These are phyloP conservation scores for Pyrus betulifolia DNA, from an alignment of 306 rosid genomes.

Conservation along the genomic window DNA sequence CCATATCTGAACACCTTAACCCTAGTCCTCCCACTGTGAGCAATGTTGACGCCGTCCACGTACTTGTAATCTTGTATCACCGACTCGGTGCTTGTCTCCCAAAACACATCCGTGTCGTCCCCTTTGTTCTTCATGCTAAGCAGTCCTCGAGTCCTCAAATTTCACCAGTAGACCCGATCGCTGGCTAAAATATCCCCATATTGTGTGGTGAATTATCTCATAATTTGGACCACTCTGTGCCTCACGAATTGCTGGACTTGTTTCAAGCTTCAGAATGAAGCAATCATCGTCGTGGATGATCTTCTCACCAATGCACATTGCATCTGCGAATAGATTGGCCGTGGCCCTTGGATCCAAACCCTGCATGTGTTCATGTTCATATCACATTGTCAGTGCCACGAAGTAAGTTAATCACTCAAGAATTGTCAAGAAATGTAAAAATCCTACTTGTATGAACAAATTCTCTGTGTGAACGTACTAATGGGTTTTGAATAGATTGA, in stretches of 20 bases:
- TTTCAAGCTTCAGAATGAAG: slow-evolving; percentile 71
- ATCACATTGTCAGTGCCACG: not conserved
- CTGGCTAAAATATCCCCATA: slow-evolving; percentile 95
- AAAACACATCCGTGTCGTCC: slow-evolving; percentile 60
- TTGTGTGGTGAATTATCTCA: slow-evolving; percentile 80
- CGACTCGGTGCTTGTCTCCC: slow-evolving; percentile 93
- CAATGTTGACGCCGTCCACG: slow-evolving; percentile 75
- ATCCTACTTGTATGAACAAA: too few relatives aligned
- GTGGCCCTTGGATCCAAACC: slow-evolving; percentile 93
- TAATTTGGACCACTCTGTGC: slow-evolving; percentile 56
- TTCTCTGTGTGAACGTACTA: too few relatives aligned
- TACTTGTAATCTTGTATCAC: slow-evolving; percentile 60
- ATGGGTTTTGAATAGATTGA: too few relatives aligned
- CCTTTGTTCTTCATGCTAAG: slow-evolving; percentile 55
- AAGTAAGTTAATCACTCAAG: not conserved
- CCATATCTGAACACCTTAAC: slow-evolving; percentile 70
- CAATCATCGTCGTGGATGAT: slow-evolving; percentile 70
- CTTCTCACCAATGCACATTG: slow-evolving; percentile 83
- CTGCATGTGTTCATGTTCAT: slow-evolving; percentile 16
- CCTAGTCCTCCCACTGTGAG: slow-evolving; percentile 74
- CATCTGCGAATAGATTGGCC: slow-evolving; percentile 67
- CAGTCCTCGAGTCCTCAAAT: slow-evolving; percentile 78
- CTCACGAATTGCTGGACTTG: slow-evolving; percentile 65
- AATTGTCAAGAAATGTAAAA: not conserved
- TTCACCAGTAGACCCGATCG: slow-evolving; percentile 76